Base-by-base conservation (phyloP, 176 grass and related monocot genomes). In the Zoysia pacifica region DNA sequence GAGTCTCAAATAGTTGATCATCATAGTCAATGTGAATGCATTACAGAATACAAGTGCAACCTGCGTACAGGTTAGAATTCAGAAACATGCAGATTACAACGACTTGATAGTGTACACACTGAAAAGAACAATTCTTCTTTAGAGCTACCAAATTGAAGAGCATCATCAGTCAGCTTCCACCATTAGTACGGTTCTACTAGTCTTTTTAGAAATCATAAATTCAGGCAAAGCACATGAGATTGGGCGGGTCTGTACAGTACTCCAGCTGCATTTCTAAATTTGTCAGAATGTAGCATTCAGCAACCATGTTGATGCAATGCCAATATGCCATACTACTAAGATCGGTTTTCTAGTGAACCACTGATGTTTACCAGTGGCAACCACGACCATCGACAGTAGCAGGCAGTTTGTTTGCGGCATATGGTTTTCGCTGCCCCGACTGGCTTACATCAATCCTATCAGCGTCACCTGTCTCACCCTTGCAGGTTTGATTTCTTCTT, bases 401-500 rank as follows among this genome's bases (percentile, higher is more conserved):
- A 39, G 90, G 75, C 40, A 97, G 69, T 82, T 97, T 93, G 71
- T 53, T 87, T 14, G 85, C 79, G 60, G 83, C 38, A 16, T 93
- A 91, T 14, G 93, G 82, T 79, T 92, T 87, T 64, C 81, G 84
- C 72, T 83, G 82, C 50, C 67, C 67, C 6, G 82, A 38, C 67
- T 85, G 87, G 78, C 63, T 85, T 45, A 16, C 16, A 0, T 93
- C 83, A 3, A 93, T 90, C 77, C 90, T 91, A 47, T 89, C 90
- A 54, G 41, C 54, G 13, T 90, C 90, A 14, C 82, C 88, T 70
- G 90, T 93, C 75, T 97, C 93, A 9, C 87, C 82, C 81, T 97
- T 97, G 76, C 87, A 97, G 56, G 85, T 93, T 41, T 91, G 90
- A 3, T 77, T 97, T 82, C 93, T 93, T 84, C 93, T 73, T n/a